Conservation (phyloP, 495 filamentous ascomycete genomes). For the Xylaria scruposa region DNA sequence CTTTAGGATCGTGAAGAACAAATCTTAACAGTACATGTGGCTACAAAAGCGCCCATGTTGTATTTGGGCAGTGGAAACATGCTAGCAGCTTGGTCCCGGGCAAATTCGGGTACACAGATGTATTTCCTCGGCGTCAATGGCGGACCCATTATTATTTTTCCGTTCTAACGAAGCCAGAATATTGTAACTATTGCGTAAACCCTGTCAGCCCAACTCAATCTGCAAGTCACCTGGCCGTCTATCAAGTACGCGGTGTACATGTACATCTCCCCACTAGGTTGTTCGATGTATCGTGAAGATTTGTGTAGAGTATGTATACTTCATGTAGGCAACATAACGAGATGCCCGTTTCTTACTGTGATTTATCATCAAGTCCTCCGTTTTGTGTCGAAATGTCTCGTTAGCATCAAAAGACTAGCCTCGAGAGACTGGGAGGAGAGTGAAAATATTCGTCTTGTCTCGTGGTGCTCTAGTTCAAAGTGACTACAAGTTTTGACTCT, state of each 20-base stretch:
- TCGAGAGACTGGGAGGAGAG: neutral
- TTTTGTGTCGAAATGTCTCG: neutral
- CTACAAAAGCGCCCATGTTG: neutral
- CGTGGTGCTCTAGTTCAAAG: neutral
- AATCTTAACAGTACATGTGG: neutral
- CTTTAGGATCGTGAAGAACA: neutral
- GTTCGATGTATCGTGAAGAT: conserved; percentile 3
- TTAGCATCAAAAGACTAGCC: neutral
- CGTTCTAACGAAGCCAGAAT: neutral
- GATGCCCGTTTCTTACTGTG: neutral
- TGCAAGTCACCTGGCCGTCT: conserved; percentile 19
- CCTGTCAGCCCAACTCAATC: conserved; percentile 20
- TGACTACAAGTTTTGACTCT: neutral
- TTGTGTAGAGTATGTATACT: neutral
- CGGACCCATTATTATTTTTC: conserved; percentile 15
- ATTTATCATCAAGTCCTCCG: neutral
- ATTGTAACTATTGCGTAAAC: conserved; percentile 6
- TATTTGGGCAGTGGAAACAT: conserved; percentile 13
- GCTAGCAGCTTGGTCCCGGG: conserved; percentile 17
- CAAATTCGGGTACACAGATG: neutral
- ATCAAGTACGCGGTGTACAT: neutral
- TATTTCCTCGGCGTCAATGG: conserved; percentile 18
- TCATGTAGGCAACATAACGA: neutral
- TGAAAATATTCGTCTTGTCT: neutral
- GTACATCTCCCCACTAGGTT: conserved; percentile 12